These are phyloP conservation scores for Sonneratia caseolaris DNA, from an alignment of 345 rosid genomes.

Conservation along the genomic window DNA sequence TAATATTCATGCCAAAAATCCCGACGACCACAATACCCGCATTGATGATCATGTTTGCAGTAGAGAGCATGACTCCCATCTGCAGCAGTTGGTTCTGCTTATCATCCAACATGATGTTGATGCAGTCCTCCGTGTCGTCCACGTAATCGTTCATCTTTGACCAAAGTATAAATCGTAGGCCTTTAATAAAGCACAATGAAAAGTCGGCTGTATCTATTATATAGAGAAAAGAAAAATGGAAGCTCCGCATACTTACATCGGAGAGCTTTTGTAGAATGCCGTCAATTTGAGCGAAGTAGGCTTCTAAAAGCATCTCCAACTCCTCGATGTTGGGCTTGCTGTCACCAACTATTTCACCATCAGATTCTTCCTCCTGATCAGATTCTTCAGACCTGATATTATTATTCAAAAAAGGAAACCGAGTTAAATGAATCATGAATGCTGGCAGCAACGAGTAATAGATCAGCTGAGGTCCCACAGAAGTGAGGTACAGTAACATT, in stretches of 20 bases:
- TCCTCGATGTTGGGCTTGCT: conserved; percentile 33
- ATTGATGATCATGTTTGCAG: conserved; percentile 37
- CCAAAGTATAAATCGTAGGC: neutral
- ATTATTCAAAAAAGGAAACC: neutral
- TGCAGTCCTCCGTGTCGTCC: conserved; percentile 44
- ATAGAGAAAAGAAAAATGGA: neutral
- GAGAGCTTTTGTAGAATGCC: conserved; percentile 42
- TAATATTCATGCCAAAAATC: conserved; percentile 44
- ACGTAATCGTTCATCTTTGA: conserved; percentile 43
- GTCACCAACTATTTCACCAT: conserved; percentile 9
- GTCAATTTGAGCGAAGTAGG: conserved; percentile 44
- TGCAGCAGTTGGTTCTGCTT: conserved; percentile 39
- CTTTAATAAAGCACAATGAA: neutral
- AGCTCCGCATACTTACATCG: conserved; percentile 22
- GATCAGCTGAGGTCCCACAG: neutral
- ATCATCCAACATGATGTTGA: conserved; percentile 52
- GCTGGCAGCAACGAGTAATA: neutral
- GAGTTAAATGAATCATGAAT: neutral
- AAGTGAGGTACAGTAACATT: too few relatives aligned
- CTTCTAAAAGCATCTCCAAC: conserved; percentile 53
- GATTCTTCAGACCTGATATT: conserved; percentile 23
- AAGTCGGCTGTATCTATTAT: neutral
- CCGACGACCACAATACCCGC: conserved; percentile 41
- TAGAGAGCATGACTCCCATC: conserved; percentile 44
- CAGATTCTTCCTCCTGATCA: conserved; percentile 9